These are phyloP conservation scores for Backusella liffmaniae DNA, from an alignment of 192 early-diverging fungal genomes.

Conservation along the genomic window DNA sequence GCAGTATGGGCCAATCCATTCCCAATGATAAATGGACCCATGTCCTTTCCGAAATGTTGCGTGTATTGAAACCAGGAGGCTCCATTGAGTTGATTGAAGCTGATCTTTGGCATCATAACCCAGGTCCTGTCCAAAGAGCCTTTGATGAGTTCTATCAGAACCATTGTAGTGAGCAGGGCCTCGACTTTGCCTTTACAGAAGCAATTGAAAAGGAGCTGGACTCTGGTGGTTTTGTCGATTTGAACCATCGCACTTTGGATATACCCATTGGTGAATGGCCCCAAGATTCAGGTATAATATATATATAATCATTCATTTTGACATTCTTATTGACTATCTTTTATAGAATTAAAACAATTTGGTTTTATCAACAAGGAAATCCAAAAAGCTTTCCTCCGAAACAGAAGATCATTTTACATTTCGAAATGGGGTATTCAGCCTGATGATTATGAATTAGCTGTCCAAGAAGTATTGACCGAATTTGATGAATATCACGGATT, in stretches of 20 bases:
- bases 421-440: constrained; percentile 30
- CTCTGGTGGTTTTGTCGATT: constrained; percentile 19
- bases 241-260: constrained; percentile 27
- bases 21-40: constrained; percentile 24
- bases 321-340: background rate
- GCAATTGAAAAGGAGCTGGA: constrained; percentile 5
- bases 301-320: background rate
- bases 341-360: constrained; percentile 38
- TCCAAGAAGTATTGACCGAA: constrained; percentile 34
- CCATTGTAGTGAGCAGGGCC: constrained; percentile 19
- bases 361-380: constrained; percentile 41
- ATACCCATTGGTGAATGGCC: constrained; percentile 43
- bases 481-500: constrained; percentile 38
- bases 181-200: constrained; percentile 20
- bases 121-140: constrained; percentile 31
- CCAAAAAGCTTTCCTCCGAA: constrained; percentile 27
- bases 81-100: constrained; percentile 33
- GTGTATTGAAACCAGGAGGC: constrained; percentile 33
- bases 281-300: constrained; percentile 24
- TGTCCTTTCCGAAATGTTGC: constrained; percentile 31
- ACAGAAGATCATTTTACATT: constrained; percentile 24
- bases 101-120: constrained; percentile 36
- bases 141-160: constrained; percentile 22
- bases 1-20: constrained; percentile 30
- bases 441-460: constrained; percentile 32